A percentile compares a stretch with the other conserved stretches of the same genome.
These are phyloP conservation scores for Colletotrichum gloeosporioides DNA, from an alignment of 2,329 filamentous ascomycete genomes.

Conservation along the genomic window DNA sequence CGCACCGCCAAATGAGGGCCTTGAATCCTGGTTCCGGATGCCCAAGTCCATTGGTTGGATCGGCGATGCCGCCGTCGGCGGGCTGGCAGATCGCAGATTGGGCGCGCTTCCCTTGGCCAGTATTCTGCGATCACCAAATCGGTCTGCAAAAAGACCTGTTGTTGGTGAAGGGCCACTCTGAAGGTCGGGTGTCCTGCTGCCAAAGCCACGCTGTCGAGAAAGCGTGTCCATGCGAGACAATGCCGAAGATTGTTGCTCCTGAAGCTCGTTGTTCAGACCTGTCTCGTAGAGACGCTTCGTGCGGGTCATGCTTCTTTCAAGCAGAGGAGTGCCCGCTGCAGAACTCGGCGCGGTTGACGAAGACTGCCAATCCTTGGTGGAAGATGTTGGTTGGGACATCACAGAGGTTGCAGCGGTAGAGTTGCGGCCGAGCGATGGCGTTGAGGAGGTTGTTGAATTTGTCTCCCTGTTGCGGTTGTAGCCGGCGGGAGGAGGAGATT, in stretches of 20 bases:
- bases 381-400: constrained; percentile 70
- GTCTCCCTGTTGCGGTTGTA: constrained; percentile 83
- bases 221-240: constrained; percentile 82
- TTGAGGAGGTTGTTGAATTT: constrained; percentile 81
- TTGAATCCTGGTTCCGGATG: constrained; percentile 29
- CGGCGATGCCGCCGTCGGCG: constrained; percentile 45
- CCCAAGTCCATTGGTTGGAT: constrained; percentile 34
- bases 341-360: constrained; percentile 41
- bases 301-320: constrained; percentile 73
- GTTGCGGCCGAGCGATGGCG: constrained; percentile 69
- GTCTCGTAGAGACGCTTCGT: constrained; percentile 83
- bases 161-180: constrained; percentile 53
- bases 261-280: constrained; percentile 77
- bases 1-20: constrained; percentile 34
- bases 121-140: constrained; percentile 51
- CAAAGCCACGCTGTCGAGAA: constrained; percentile 63
- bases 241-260: constrained; percentile 80
- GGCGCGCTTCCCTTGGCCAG: constrained; percentile 68
- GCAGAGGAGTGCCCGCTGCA: constrained; percentile 40
- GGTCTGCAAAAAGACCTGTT: constrained; percentile 48
- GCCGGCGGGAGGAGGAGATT: constrained; percentile 63
- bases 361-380: constrained; percentile 56
- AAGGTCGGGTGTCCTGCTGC: constrained; percentile 56
- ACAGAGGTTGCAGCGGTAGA: constrained; percentile 91
- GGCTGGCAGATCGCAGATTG: constrained; percentile 67